phyloP scores from a whole-genome alignment of 192 early-diverging fungal genomes.

The Paraglomus brasilianum region DNA sequence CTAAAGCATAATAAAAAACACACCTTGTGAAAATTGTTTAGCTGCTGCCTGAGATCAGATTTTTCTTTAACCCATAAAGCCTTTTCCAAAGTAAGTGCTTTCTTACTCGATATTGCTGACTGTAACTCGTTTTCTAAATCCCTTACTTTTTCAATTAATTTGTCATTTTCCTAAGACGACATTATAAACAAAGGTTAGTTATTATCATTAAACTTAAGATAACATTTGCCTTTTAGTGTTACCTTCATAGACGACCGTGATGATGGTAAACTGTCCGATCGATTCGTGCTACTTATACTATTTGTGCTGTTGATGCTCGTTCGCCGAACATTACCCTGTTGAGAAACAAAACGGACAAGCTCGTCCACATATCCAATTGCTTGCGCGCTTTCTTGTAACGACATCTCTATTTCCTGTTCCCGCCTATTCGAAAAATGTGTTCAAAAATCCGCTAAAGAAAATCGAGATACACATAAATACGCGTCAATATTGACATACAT shows the following conservation, averaged over 20 bases:
- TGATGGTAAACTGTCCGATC: no score
- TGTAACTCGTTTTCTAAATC: slow-evolving; percentile 12
- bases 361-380: slow-evolving; percentile 16
- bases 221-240: no score
- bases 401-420: slow-evolving; percentile 10
- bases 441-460: not conserved
- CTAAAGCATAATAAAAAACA: not conserved
- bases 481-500: not conserved
- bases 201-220: no score
- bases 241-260: no score
- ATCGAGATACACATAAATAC: not conserved
- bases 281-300: not conserved
- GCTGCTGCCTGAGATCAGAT: slow-evolving; percentile 12
- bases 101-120: slow-evolving; percentile 14
- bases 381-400: slow-evolving; percentile 12
- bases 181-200: no score
- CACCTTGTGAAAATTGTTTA: slow-evolving; percentile 30
- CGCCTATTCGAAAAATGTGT: not conserved
- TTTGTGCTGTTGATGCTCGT: not conserved
- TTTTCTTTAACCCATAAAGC: slow-evolving; percentile 15
- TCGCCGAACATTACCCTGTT: slow-evolving; percentile 15
- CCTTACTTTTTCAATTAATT: slow-evolving; percentile 8
- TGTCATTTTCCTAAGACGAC: slow-evolving; percentile 25
- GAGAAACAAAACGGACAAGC: slow-evolving; percentile 5
- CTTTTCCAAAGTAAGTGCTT: slow-evolving; percentile 18